A percentile compares a stretch with the other conserved stretches of the same genome.
These are phyloP conservation scores for Blastocladiella emersonii DNA, from an alignment of 371 early-diverging fungal genomes.

Conservation along the genomic window DNA sequence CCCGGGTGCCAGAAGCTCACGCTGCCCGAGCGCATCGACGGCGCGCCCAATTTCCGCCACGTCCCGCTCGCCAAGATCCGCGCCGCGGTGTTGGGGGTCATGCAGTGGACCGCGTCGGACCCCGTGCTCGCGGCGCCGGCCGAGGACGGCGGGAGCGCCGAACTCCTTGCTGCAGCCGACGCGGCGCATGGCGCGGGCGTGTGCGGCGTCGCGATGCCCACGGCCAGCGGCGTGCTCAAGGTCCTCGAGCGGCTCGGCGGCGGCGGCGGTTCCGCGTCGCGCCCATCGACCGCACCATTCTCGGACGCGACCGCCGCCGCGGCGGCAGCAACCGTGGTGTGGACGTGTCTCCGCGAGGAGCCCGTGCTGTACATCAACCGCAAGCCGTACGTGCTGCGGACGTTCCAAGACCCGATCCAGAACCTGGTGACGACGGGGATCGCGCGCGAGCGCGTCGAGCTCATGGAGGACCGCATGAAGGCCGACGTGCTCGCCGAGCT, in stretches of 20 bases:
- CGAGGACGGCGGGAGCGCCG: neutral
- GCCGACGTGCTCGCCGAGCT: slow-evolving; percentile 40
- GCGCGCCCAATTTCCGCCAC: slow-evolving; percentile 48
- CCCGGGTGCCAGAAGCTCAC: slow-evolving; percentile 56
- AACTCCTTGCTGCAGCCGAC: no score
- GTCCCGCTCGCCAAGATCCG: slow-evolving; percentile 30
- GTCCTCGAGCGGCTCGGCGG: slow-evolving; percentile 32
- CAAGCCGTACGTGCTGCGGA: slow-evolving; percentile 44
- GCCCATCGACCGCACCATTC: no score
- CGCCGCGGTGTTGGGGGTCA: slow-evolving; percentile 28
- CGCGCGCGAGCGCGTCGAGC: slow-evolving; percentile 46
- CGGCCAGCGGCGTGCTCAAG: slow-evolving; percentile 37
- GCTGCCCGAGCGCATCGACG: slow-evolving; percentile 47
- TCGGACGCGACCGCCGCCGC: neutral
- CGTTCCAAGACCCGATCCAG: slow-evolving; percentile 44
- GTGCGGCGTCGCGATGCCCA: slow-evolving; percentile 51
- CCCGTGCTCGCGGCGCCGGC: no score
- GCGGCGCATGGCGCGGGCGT: slow-evolving; percentile 9
- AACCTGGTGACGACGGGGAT: slow-evolving; percentile 58
- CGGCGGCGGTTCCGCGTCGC: slow-evolving; percentile 20
- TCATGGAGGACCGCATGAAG: slow-evolving; percentile 53
- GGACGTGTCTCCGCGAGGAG: slow-evolving; percentile 63
- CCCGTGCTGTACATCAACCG: slow-evolving; percentile 57
- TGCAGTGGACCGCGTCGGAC: slow-evolving; percentile 16
- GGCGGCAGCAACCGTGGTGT: slow-evolving; percentile 30